A percentile compares a stretch with the other conserved stretches of the same genome.
These are phyloP conservation scores for Colletotrichum musicola DNA, from an alignment of 2,329 filamentous ascomycete genomes.

Conservation along the genomic window DNA sequence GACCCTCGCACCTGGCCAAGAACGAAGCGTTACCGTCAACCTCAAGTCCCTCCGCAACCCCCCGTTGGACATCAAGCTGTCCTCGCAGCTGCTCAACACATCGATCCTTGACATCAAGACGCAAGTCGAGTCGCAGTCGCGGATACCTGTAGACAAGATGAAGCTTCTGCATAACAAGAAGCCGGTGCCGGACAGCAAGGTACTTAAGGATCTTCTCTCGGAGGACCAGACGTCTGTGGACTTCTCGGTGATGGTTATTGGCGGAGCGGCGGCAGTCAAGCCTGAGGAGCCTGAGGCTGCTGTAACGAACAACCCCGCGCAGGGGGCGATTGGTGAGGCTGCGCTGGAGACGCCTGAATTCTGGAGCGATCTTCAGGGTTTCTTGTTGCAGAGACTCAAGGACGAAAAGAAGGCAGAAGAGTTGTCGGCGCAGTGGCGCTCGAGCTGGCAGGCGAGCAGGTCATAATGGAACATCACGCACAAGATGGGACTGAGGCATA, in stretches of 20 bases:
- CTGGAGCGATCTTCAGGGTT: constrained; percentile 87
- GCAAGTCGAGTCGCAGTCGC: constrained; percentile 72
- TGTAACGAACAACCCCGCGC: constrained; percentile 44
- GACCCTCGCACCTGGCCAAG: constrained; percentile 63
- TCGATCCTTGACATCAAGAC: constrained; percentile 85
- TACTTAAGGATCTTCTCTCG: constrained; percentile 78
- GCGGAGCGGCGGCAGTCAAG: constrained; percentile 67
- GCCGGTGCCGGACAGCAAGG: constrained; percentile 82
- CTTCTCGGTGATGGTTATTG: constrained; percentile 89
- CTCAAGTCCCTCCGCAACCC: constrained; percentile 85
- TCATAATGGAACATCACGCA: constrained; percentile 39
- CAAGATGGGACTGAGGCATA: constrained; percentile 7
- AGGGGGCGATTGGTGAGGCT: constrained; percentile 51
- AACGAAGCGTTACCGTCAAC: constrained; percentile 68
- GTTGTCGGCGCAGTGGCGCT: constrained; percentile 76
- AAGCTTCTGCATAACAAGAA: constrained; percentile 91
- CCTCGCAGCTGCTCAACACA: constrained; percentile 73
- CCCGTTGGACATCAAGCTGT: constrained; percentile 75
- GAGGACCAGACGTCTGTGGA: constrained; percentile 72
- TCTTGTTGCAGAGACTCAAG: constrained; percentile 82
- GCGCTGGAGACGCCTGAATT: constrained; percentile 80
- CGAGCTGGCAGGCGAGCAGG: constrained; percentile 72
- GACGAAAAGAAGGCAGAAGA: constrained; percentile 76
- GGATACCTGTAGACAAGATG: constrained; percentile 80
- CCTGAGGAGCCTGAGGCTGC: constrained; percentile 53